Base-by-base conservation (phyloP, 1,139 yeast species). In the Saccharomyces hybrid region DNA sequence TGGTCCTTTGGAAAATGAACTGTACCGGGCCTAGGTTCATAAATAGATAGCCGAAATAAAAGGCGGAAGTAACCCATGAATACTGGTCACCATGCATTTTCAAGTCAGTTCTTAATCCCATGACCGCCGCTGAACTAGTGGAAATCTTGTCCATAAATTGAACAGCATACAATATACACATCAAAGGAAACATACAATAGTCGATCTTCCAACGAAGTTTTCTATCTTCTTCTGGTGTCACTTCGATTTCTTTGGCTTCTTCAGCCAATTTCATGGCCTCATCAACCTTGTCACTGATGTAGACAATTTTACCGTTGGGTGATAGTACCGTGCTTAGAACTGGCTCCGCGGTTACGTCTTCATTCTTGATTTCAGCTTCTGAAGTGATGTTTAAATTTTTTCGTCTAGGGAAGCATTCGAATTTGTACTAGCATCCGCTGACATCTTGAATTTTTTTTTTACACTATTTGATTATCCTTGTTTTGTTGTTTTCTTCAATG, bases 121-220 rank as follows among this genome's bases (percentile, higher is more conserved):
- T 74, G 53, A 84, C 76, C 1, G 88, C 77, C 4, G 88, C 87
- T 56, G 77, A 78, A 16, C 83, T 73, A 42, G 77, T 80, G 6
- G 87, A 72, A 16, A 76, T 70, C 63, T 85, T 85, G 67, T 84
- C 90, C 83, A 84, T 81, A 57, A 78, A 82, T 67, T 84, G 89
- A 48, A 78, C 71, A 16, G 82, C 76, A 64, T 82, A 82, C 20
- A 83, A 67, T 14, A 79, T 57, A 63, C 83, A 77, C 75, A 84
- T 73, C 42, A 83, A 56, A 0, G 88, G 85, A 60, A 82, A 70
- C 58, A 84, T 64, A 59, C 68, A 77, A 14, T 76, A 48, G 64
- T 84, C 88, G 44, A 81, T 79, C 62, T 83, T 84, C 54, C 80
- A 60, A n/a, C 76, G 67, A 9, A 80, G 63, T 55, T 59, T 70